phyloP scores from a whole-genome alignment of 352 stramenopile species.

The Thalassiosira exigua region DNA sequence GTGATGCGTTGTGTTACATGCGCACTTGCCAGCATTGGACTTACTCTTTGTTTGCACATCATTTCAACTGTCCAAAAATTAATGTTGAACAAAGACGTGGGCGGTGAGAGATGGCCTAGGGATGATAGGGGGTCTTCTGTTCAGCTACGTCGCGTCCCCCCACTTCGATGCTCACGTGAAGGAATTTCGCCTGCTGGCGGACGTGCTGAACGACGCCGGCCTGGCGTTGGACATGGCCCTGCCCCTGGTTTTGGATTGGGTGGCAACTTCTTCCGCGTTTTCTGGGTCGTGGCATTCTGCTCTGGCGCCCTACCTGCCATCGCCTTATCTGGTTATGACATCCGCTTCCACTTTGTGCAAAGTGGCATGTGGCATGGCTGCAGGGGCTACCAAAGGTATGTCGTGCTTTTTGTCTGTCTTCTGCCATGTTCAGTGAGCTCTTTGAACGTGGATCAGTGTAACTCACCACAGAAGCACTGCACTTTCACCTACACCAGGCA shows the following conservation, averaged over 20 bases:
- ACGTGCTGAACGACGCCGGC: slow-evolving; percentile 95
- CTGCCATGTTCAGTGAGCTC: no score
- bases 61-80: neutral
- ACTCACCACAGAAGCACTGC: no score
- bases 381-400: no score
- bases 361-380: no score
- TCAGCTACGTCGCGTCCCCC: slow-evolving; percentile 90
- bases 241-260: slow-evolving; percentile 38
- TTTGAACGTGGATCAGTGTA: no score
- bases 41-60: no score
- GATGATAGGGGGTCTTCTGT: slow-evolving; percentile 92
- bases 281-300: no score
- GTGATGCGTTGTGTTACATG: neutral
- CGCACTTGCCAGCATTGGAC: no score
- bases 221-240: slow-evolving; percentile 89
- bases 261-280: no score
- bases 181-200: slow-evolving; percentile 94
- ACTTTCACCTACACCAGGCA: no score
- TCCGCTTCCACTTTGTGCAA: slow-evolving; percentile 90
- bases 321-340: slow-evolving; percentile 56
- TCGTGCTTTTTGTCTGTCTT: no score
- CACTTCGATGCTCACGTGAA: slow-evolving; percentile 96
- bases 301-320: slow-evolving; percentile 15
- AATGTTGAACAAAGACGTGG: slow-evolving; percentile 67
- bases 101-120: slow-evolving; percentile 85